Conservation (phyloP, 805 yeast genomes). For the Yarrowia osloensis region DNA sequence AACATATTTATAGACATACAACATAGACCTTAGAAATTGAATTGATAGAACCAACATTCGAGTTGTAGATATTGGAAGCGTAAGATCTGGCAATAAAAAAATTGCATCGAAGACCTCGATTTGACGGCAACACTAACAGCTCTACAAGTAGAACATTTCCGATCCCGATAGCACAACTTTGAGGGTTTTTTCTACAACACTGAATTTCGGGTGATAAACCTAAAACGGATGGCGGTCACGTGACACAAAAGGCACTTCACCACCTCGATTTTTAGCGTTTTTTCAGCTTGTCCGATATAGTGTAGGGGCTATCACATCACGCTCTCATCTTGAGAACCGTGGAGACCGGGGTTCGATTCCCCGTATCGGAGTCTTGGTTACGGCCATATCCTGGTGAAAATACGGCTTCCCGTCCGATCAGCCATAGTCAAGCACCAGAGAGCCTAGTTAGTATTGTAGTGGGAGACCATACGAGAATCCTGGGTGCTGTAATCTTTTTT, state of each 20-base stretch:
- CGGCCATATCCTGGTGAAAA: constrained; percentile 26
- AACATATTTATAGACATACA: constrained; percentile 9
- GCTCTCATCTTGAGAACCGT: constrained; percentile 28
- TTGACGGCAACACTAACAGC: no score
- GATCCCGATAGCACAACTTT: no score
- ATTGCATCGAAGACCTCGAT: no score
- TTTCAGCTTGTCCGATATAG: constrained; percentile 31
- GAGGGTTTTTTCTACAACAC: no score
- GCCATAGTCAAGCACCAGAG: constrained; percentile 27
- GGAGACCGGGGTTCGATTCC: constrained; percentile 31
- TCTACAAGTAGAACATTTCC: no score
- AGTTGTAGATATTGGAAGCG: no score
- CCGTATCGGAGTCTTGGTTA: constrained; percentile 27
- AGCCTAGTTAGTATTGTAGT: constrained; percentile 25
- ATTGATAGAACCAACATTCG: no score
- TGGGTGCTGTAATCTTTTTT: constrained; percentile 22
- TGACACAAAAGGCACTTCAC: no score
- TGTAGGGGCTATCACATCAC: constrained; percentile 31
- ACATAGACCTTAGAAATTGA: constrained; percentile 21
- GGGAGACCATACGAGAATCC: constrained; percentile 26
- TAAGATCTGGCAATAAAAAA: not conserved
- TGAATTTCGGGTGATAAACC: no score
- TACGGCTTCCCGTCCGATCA: constrained; percentile 25
- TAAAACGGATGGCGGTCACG: no score
- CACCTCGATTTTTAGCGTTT: no score